Percentiles rank a stretch among this genome's conserved stretches.
These are phyloP conservation scores for Sporothrix pseudoabietina DNA, from an alignment of 2,329 filamentous ascomycete species.

Conservation along the genomic window DNA sequence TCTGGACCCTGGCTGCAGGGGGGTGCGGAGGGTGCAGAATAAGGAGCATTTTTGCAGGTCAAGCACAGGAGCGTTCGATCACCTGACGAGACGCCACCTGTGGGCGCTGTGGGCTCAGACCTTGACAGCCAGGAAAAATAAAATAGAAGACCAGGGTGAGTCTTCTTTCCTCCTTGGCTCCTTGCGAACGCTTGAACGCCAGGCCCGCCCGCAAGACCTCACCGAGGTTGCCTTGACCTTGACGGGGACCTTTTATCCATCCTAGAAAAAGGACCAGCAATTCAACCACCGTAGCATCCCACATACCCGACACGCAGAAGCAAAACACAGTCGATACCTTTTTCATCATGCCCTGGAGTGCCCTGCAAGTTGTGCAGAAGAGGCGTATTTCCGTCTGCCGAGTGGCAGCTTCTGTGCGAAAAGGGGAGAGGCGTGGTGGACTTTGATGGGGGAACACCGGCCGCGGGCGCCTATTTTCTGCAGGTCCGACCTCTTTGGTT, in stretches of 20 bases:
- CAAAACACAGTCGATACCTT: neutral
- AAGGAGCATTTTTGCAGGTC: conserved; percentile 14
- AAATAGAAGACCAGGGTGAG: neutral
- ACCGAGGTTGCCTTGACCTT: conserved; percentile 1
- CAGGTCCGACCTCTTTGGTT: neutral
- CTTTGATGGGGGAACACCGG: neutral
- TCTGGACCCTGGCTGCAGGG: neutral
- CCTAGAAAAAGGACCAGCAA: neutral
- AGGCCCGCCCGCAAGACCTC: neutral
- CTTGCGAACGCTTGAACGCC: neutral
- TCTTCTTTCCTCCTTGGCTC: no score
- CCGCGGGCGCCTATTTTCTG: conserved; percentile 11
- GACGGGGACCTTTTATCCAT: neutral
- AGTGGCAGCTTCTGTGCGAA: neutral
- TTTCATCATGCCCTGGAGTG: neutral
- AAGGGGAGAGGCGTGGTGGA: neutral
- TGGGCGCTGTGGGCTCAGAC: neutral
- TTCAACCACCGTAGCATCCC: neutral
- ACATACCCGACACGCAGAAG: neutral
- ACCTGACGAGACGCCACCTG: conserved; percentile 18
- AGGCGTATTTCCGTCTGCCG: neutral
- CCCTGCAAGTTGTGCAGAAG: neutral
- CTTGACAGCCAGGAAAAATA: neutral
- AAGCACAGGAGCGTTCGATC: conserved; percentile 20
- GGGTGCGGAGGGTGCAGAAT: neutral